These are phyloP conservation scores for Exobasidium cylindrosporum DNA, from an alignment of 1,284 basidiomycete genomes.

Conservation along the genomic window DNA sequence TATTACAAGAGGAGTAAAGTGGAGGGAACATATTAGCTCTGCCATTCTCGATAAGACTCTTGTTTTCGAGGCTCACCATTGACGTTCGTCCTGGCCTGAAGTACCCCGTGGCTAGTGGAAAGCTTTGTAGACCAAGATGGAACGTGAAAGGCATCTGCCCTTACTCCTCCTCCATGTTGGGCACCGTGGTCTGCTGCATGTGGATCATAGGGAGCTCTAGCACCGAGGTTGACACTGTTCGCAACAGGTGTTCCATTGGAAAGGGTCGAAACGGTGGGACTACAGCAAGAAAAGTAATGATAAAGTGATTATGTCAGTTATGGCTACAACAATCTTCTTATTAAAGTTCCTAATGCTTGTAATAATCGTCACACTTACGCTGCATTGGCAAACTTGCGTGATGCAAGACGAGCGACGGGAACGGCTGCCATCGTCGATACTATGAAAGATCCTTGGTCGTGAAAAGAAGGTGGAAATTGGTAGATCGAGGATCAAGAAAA, in stretches of 20 bases:
- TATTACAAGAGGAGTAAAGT: not conserved
- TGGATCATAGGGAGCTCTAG: slow-evolving; percentile 41
- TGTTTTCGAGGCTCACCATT: slow-evolving; percentile 64
- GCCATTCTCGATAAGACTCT: slow-evolving; percentile 7
- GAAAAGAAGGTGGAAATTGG: not conserved
- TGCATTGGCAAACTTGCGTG: slow-evolving; percentile 68
- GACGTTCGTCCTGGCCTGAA: slow-evolving; percentile 67
- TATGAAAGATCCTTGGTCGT: not conserved
- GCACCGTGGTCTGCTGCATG: slow-evolving; percentile 60
- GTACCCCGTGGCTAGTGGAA: slow-evolving; percentile 60
- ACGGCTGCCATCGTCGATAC: slow-evolving; percentile 1
- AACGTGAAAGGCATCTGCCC: slow-evolving; percentile 66
- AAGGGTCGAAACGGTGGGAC: slow-evolving; percentile 7
- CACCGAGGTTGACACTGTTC: slow-evolving; percentile 38
- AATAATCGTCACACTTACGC: slow-evolving; percentile 58
- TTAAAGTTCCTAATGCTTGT: not conserved
- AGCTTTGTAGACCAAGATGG: slow-evolving; percentile 68
- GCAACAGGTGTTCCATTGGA: slow-evolving; percentile 11
- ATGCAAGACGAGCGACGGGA: slow-evolving; percentile 9
- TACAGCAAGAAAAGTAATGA: not conserved
- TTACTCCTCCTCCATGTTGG: slow-evolving; percentile 64
- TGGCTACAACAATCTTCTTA: not conserved
- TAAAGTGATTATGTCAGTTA: not conserved
- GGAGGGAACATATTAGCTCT: not conserved
- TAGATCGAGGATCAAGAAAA: no score